A percentile compares a stretch with the other conserved stretches of the same genome.
phyloP scores from a whole-genome alignment of 768 basidiomycete species.

The Gyrodon lividus region DNA sequence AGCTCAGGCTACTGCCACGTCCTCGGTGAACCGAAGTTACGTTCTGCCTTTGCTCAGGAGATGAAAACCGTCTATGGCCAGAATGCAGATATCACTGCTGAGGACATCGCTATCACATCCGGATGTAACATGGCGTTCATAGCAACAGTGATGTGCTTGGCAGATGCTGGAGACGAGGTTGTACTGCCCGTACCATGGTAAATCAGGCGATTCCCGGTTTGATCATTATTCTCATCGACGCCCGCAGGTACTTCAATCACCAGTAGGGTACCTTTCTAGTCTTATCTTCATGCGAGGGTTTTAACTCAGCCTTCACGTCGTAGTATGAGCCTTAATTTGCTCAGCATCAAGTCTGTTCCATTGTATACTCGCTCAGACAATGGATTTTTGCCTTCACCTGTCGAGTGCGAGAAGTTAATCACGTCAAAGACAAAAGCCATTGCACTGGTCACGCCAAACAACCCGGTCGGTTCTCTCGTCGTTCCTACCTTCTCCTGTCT shows the following conservation, averaged over 20 bases:
- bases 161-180: slow-evolving; percentile 68
- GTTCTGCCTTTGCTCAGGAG: slow-evolving; percentile 55
- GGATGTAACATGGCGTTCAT: slow-evolving; percentile 77
- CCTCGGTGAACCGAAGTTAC: slow-evolving; percentile 54
- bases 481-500: neutral
- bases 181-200: slow-evolving; percentile 75
- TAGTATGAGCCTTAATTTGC: slow-evolving; percentile 68
- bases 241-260: slow-evolving; percentile 63
- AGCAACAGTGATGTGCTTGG: slow-evolving; percentile 58
- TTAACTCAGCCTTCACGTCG: neutral
- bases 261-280: slow-evolving; percentile 35
- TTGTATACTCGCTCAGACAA: slow-evolving; percentile 49
- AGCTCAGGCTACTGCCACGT: slow-evolving; percentile 58
- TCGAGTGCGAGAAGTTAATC: slow-evolving; percentile 50
- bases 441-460: slow-evolving; percentile 74
- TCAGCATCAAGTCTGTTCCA: slow-evolving; percentile 57
- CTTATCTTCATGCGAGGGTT: neutral
- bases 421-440: slow-evolving; percentile 65
- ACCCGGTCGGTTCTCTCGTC: slow-evolving; percentile 48
- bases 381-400: slow-evolving; percentile 60
- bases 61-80: slow-evolving; percentile 59
- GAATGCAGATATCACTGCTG: slow-evolving; percentile 43
- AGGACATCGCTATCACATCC: slow-evolving; percentile 67
- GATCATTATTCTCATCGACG: neutral
- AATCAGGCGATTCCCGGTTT: neutral